A percentile compares a stretch with the other conserved stretches of the same genome.
Evolutionary conservation across 331 rosid genomes (phyloP).

Genomic region (Ulmus americana): DNA sequence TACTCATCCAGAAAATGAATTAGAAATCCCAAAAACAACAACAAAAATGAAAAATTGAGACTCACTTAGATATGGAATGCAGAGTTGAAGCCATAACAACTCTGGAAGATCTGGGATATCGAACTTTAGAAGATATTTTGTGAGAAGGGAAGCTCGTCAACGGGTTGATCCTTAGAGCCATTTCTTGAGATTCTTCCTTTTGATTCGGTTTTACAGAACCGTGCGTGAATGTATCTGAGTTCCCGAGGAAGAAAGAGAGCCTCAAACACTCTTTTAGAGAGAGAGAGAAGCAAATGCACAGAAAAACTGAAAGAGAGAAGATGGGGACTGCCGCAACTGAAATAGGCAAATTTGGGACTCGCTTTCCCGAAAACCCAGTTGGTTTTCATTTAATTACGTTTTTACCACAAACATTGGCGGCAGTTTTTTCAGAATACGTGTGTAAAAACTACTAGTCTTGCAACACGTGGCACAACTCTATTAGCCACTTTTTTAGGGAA

Average conservation of each 20-base stretch:
- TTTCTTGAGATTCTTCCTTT: background rate
- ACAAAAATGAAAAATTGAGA: background rate
- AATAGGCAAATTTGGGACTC: background rate
- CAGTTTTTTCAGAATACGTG: background rate
- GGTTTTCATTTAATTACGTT: background rate
- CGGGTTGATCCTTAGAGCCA: constrained; percentile 38
- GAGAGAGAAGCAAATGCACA: background rate
- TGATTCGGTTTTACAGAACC: background rate
- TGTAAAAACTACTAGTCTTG: background rate
- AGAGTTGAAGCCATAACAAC: constrained; percentile 39
- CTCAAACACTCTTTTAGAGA: background rate
- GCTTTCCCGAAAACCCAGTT: background rate
- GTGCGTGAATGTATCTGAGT: background rate
- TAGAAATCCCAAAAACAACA: background rate
- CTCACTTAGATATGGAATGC: constrained; percentile 33
- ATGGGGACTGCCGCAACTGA: constrained; percentile 3
- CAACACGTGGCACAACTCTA: background rate
- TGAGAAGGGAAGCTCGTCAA: constrained; percentile 25
- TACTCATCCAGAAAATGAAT: background rate
- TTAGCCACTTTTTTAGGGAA: too few species aligned
- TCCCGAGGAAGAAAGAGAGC: background rate
- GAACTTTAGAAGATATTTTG: constrained; percentile 17
- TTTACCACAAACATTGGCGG: background rate
- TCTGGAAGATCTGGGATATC: constrained; percentile 32
- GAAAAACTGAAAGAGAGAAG: background rate